Conservation (phyloP, 768 basidiomycete species). For the Wakefieldia striispora region DNA sequence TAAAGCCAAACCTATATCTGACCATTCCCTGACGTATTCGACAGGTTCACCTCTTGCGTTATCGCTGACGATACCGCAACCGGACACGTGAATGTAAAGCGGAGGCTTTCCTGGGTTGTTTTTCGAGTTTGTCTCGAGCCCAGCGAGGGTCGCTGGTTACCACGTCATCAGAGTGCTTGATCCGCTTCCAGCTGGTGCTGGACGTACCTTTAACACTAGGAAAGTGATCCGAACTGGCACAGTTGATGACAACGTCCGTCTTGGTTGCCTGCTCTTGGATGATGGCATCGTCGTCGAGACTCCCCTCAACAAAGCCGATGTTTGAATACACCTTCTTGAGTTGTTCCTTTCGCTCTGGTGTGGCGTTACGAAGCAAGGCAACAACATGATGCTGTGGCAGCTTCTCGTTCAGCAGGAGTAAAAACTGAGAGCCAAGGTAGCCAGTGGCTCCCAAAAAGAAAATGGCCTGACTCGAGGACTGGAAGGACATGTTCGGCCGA, state of each 20-base stretch:
- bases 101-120: conserved; percentile 38
- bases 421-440: conserved; percentile 42
- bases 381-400: conserved; percentile 33
- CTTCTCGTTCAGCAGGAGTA: conserved; percentile 32
- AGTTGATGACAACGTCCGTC: conserved; percentile 40
- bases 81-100: conserved; percentile 44
- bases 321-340: conserved; percentile 35
- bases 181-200: background rate
- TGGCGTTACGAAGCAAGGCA: conserved; percentile 37
- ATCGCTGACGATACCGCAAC: conserved; percentile 40
- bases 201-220: conserved; percentile 32
- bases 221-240: conserved; percentile 40
- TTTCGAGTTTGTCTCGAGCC: conserved; percentile 37
- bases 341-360: conserved; percentile 27
- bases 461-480: conserved; percentile 18
- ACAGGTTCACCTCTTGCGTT: conserved; percentile 39
- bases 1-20: conserved; percentile 38
- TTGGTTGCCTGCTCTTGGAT: conserved; percentile 36
- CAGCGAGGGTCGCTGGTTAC: conserved; percentile 36
- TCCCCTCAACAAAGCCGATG: conserved; percentile 37
- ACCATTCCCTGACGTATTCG: conserved; percentile 33
- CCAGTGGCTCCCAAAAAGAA: conserved; percentile 47
- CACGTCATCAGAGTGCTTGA: background rate
- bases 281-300: conserved; percentile 35
- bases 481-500: conserved; percentile 9